Base-by-base conservation (phyloP, 257 asterid genomes). In the Solanum habrochaites region DNA sequence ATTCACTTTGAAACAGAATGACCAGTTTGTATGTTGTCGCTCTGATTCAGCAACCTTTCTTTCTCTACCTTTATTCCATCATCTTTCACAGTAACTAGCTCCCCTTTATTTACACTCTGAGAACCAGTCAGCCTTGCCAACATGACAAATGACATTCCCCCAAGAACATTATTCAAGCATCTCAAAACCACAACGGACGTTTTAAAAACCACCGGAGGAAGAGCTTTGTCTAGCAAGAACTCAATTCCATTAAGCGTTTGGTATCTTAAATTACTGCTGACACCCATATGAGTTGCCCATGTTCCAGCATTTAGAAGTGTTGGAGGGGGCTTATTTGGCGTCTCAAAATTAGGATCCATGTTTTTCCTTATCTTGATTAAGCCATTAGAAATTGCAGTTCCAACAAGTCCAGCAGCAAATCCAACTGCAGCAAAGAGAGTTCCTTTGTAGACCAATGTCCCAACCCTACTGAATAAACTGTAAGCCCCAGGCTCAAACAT, bases 281-380 rank as follows among this genome's bases (percentile, higher is more conserved):
- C 43, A 8, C 98, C 98, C 99, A 96, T 96, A 93, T 96, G 99
- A 64, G 88, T 85, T 3, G 99, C 98, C 99, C 99, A 96, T 10
- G 99, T 96, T 11, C 73, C 66, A 0, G 98, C 99, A 72, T 96
- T 96, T 88, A 96, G 60, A 70, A 96, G 35, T 2, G 96, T 89
- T 0, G 98, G 98, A 0, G 99, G 98, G 15, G 96, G 89, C 88
- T 96, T 96, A 91, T 96, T 96, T 2, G 98, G 98, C 0, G 98
- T 95, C 93, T 94, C 95, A 21, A 96, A 96, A 72, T 45, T 88
- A 0, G 97, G 98, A 81, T 96, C 99, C 98, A 96, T 94, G 88
- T 92, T 96, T 86, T 94, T 96, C 94, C 95, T 94, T 90, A 93
- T 78, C 90, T 73, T 89, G 18, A 96, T 91, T 90, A 96, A 78